A percentile compares a stretch with the other conserved stretches of the same genome.
Evolutionary conservation across 345 rosid species (phyloP).

Genomic region (Fremontodendron californicum): DNA sequence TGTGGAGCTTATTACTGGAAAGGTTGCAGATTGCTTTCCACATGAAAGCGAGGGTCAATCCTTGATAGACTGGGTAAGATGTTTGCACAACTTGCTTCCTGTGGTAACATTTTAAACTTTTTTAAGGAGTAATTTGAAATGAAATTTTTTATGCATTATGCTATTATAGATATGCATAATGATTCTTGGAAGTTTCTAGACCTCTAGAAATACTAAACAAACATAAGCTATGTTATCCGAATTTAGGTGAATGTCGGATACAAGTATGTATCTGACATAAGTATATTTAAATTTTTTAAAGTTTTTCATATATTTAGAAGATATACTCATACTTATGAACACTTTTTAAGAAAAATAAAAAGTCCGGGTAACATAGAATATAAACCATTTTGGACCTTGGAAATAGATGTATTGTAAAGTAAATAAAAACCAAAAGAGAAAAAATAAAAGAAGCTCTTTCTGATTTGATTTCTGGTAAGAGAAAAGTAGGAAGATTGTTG

Average conservation of each 20-base stretch:
- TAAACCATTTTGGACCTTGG: neutral
- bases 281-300: no score
- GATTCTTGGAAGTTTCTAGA: neutral
- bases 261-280: no score
- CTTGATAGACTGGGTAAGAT: conserved; percentile 40
- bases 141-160: neutral
- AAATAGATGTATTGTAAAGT: neutral
- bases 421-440: no score
- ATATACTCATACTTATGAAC: no score
- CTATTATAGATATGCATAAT: neutral
- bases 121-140: neutral
- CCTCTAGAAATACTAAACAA: neutral
- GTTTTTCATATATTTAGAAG: no score
- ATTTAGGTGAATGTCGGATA: neutral
- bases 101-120: neutral
- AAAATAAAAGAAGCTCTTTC: no score
- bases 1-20: conserved; percentile 45
- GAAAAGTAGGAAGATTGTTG: no score
- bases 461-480: no score
- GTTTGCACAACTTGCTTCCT: neutral
- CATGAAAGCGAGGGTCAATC: conserved; percentile 21
- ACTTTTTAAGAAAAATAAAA: no score
- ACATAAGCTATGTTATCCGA: neutral
- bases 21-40: conserved; percentile 23
- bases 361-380: neutral